Conservation (phyloP, 176 grass and related monocot genomes). For the Bolboschoenus planiculmis region DNA sequence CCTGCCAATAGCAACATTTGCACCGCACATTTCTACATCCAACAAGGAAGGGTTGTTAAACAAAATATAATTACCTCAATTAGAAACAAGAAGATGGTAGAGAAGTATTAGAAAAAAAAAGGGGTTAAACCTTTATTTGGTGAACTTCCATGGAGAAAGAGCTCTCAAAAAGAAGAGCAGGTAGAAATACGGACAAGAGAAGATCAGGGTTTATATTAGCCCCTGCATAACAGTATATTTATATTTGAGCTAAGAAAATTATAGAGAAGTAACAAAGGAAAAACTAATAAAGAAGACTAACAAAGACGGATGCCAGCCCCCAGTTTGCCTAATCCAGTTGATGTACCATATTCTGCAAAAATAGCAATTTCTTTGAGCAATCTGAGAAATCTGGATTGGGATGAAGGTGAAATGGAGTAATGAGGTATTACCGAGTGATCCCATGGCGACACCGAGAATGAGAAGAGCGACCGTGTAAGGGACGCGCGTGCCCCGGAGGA, state of each 20-base stretch:
- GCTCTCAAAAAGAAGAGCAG: conserved; percentile 91
- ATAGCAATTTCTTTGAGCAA: neutral
- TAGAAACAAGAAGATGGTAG: neutral
- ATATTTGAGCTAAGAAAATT: neutral
- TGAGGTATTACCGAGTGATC: conserved; percentile 62
- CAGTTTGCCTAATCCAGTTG: conserved; percentile 62
- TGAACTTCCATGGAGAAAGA: conserved; percentile 93
- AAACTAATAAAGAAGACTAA: conserved; percentile 27
- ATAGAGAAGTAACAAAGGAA: neutral
- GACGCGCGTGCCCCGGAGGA: conserved; percentile 79
- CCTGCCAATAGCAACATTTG: conserved; percentile 91
- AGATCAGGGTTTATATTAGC: conserved; percentile 86
- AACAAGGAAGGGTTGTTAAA: conserved; percentile 10
- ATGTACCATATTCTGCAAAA: conserved; percentile 70
- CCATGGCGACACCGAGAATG: conserved; percentile 66
- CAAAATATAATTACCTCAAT: neutral
- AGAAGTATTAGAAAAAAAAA: neutral
- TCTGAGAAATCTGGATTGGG: neutral
- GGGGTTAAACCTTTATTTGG: conserved; percentile 73
- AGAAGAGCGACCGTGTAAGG: conserved; percentile 97
- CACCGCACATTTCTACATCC: conserved; percentile 67
- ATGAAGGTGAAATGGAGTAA: too few relatives aligned
- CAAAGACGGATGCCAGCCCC: conserved; percentile 88
- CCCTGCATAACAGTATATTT: conserved; percentile 36
- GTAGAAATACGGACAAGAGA: conserved; percentile 75